These are phyloP conservation scores for Endotrypanum monterogeii DNA, from an alignment of 208 protist genomes.

Conservation along the genomic window DNA sequence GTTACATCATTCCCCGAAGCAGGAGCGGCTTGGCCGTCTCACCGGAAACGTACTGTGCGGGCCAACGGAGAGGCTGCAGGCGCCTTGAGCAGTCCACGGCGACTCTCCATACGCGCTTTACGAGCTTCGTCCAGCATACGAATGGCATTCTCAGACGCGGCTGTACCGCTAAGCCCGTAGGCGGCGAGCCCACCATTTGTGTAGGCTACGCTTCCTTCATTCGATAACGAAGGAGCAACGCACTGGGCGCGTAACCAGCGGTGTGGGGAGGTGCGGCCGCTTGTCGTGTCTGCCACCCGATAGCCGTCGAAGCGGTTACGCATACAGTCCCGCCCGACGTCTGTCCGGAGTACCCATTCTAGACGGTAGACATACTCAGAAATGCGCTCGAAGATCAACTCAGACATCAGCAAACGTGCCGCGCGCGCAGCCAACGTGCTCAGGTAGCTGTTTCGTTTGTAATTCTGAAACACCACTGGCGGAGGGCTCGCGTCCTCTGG, in stretches of 20 bases:
- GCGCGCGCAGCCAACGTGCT: conserved; percentile 52
- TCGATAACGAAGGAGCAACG: conserved; percentile 18
- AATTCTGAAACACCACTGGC: conserved; percentile 8
- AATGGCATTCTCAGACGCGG: not conserved
- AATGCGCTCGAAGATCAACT: conserved; percentile 51
- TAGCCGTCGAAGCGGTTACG: not conserved
- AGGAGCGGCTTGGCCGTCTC: not conserved
- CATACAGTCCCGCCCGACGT: conserved; percentile 3
- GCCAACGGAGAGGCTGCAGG: not conserved
- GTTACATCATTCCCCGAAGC: not conserved
- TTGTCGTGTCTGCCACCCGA: not conserved
- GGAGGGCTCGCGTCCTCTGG: conserved; percentile 39
- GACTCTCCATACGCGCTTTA: conserved; percentile 1
- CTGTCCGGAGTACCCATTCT: conserved; percentile 44
- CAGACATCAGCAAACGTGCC: conserved; percentile 48
- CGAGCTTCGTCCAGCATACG: conserved; percentile 7
- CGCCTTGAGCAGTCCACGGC: not conserved
- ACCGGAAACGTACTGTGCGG: conserved; percentile 3
- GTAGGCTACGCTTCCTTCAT: conserved; percentile 9
- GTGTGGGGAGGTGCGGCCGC: not conserved
- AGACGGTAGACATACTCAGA: conserved; percentile 66
- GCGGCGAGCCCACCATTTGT: conserved; percentile 19
- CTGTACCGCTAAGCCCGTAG: conserved; percentile 9
- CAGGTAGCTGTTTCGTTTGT: conserved; percentile 21
- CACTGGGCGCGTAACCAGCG: conserved; percentile 1